Evolutionary conservation across 2,329 filamentous ascomycete species (phyloP).

Genomic region (Fusarium sp.): DNA sequence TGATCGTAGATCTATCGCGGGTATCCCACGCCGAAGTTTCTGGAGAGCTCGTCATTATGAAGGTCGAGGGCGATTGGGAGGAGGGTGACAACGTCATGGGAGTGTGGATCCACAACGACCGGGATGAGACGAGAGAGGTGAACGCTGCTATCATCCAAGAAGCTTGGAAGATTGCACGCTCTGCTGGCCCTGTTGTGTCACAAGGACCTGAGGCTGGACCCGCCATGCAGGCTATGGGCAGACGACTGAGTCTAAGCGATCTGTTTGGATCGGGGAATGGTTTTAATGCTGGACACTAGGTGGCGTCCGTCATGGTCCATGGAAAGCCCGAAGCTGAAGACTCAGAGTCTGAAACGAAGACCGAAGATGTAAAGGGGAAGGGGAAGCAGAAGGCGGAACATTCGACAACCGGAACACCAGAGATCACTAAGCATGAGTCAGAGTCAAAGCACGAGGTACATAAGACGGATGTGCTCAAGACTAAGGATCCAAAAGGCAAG

Average conservation of each 20-base stretch:
- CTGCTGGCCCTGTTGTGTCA: constrained; percentile 46
- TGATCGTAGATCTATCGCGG: constrained; percentile 72
- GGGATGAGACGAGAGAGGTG: constrained; percentile 57
- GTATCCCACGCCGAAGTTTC: constrained; percentile 73
- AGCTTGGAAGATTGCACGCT: constrained; percentile 56
- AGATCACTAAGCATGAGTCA: not conserved
- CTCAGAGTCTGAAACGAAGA: not conserved
- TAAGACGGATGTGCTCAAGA: not conserved
- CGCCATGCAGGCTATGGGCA: constrained; percentile 59
- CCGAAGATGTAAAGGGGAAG: not conserved
- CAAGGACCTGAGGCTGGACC: constrained; percentile 54
- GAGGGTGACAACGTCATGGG: constrained; percentile 60
- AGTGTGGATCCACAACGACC: constrained; percentile 67
- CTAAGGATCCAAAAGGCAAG: not conserved
- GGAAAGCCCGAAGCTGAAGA: constrained; percentile 2
- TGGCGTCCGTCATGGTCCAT: constrained; percentile 12
- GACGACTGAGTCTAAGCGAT: constrained; percentile 59
- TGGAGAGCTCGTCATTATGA: constrained; percentile 65
- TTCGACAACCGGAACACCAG: not conserved
- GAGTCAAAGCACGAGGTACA: not conserved
- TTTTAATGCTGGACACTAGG: constrained; percentile 35
- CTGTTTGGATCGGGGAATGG: constrained; percentile 56
- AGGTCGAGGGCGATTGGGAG: constrained; percentile 53
- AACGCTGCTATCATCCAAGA: constrained; percentile 58
- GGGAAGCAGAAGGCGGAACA: not conserved